Base-by-base conservation (phyloP, 441 rosid species). In the Adansonia rubrostipa region DNA sequence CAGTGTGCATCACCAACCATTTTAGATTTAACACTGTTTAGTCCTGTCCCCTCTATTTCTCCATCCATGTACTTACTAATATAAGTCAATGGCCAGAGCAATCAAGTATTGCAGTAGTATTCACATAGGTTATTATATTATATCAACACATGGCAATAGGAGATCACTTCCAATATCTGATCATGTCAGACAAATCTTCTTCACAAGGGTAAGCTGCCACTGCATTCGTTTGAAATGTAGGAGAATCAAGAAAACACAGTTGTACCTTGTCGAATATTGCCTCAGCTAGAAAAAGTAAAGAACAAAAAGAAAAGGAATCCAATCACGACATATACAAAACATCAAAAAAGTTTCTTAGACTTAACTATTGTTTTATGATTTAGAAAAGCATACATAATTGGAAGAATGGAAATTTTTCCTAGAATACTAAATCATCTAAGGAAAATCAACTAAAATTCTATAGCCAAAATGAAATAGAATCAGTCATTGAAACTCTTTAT, bases 221-320 rank as follows among this genome's bases (percentile, higher is more conserved):
- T 71, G 9, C 10, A 72, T 19, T 33, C 48, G 51, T 56, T 36
- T 67, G 40, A 66, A 20, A 78, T 24, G 54, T 14, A 36, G 48
- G 75, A 60, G 36, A 76, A 74, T 20, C 71, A 78, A 61, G 73
- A 74, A 80, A 57, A 79, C 53, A 45, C 4, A 64, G 54, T 75
- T 83, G 63, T 67, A 94, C 98, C 98, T 92, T 92, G 85, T 88
- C 92, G 85, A 85, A 92, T 82, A 90, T 81, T 19, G 80, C 73
- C 79, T 85, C 97, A 74, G 84, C 97, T 92, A 97, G 86, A 90
- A 80, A 76, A 56, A 47, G 66, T 64, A 64, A 74, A 24, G 28
- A 24, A 24, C 28, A 24, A 47, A 80, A 81, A 60, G 13, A 54
- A 79, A 6, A 79, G 22, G 48, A 74, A 19, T 17, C 50, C n/a